Evolutionary conservation across 1,284 basidiomycete species (phyloP), one percentile per base, ranked within the genome.

Genomic region (Cryptococcus wingfieldii): DNA sequence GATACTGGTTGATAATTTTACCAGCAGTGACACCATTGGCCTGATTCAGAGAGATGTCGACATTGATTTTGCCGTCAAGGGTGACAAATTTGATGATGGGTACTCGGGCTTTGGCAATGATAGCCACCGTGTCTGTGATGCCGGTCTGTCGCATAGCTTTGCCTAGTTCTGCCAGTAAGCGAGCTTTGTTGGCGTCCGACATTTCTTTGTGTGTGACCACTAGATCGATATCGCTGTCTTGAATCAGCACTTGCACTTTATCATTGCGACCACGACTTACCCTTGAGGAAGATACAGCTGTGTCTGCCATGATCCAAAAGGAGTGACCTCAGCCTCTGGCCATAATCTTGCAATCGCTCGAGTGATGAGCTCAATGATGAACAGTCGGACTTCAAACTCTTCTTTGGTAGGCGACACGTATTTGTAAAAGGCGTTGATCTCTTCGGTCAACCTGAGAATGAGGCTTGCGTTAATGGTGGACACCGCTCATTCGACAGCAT

Each of bases 301-400:
- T 10, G 95, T 99, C 69, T 89, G 87, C 72, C 89, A 96, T 67
- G 89, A 92, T 16, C 95, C 95, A 74, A 98, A 99, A 0, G 93
- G 87, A 53, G 84, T 77, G 5, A 98, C 87, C 41, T 83, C 77
- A 9, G 93, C 91, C 65, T 95, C 90, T 0, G 85, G 83, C 79
- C 90, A 97, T 25, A 80, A 75, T 19, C 77, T 72, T 14, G 77
- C 79, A 47, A 98, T 82, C 4, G 86, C 84, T 14, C 80, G 80
- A 2, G 86, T 81, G 53, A 98, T 89, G 44, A 87, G 80, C 47
- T 83, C 77, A 41, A 98, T 87, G 27, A 90, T 82, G 61, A 90
- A 82, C 38, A 84, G 80, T 43, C 94, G 85, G 7, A 90, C 81
- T 68, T 90, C 88, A 70, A 96, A 89, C 70, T 98, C 95, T 5